Base-by-base conservation (phyloP, 768 basidiomycete genomes). In the Favolaschia claudopus region DNA sequence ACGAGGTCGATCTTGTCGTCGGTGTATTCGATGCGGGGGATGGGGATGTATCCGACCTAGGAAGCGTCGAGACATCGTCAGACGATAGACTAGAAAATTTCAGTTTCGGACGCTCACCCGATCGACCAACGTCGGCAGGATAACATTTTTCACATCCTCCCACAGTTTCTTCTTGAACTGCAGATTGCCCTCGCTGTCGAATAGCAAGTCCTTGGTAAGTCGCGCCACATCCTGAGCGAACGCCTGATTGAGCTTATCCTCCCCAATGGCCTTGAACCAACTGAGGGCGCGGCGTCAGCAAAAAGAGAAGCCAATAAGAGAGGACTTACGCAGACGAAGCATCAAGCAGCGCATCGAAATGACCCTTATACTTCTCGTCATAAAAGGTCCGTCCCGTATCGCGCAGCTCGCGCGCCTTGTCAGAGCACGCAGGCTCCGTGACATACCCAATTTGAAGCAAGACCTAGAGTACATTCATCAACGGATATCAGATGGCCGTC, bases 1-100 rank as follows among this genome's bases (percentile, higher is more conserved):
- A 96, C 92, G 39, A 97, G 83, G 66, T 97, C 96, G 59, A 96
- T 76, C 7, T 81, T 70, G 48, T 93, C 89, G 74, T 96, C 94
- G 32, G 91, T 89, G 77, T 97, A 99, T 74, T 97, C 96, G 70
- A 95, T 86, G 32, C 95, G 89, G 0, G 96, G 96, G 63, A 99
- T 96, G 7, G 95, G 95, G 52, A 96, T 70, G 67, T 93, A 90
- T 20, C 89, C 89, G 46, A 90, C 79, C 86, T 91, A 48, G 25
- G 3, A 24, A 32, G 9, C 3, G n/a, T 32, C 7, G 37, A 51
- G 0, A 42, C 38, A 33, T 24, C 2, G 10, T n/a, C n/a, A n/a
- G n/a, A n/a, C n/a, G n/a, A n/a, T n/a, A n/a, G n/a, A n/a, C n/a
- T 8, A 50, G 25, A 5, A 50, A 12, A 5, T 34, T 2, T 27